phyloP scores from a whole-genome alignment of 768 basidiomycete genomes.

The Amanita jacksonii region DNA sequence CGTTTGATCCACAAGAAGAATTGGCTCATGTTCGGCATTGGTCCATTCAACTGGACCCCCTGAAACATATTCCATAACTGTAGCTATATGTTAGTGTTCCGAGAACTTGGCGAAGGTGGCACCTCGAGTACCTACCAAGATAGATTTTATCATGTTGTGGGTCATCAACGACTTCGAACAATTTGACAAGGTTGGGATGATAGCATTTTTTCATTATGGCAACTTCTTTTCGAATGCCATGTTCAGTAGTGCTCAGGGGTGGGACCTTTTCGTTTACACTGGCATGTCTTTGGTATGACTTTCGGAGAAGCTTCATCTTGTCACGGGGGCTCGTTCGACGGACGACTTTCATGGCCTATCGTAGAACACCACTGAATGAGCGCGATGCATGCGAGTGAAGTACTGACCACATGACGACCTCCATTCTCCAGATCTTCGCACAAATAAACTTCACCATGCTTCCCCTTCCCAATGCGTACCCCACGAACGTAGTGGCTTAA shows the following conservation, averaged over 20 bases:
- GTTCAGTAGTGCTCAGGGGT: slow-evolving; percentile 49
- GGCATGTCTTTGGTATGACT: slow-evolving; percentile 26
- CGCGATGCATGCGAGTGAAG: slow-evolving; percentile 14
- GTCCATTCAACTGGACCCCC: slow-evolving; percentile 35
- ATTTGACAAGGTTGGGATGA: slow-evolving; percentile 68
- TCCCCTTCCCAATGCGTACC: slow-evolving; percentile 28
- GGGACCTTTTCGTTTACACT: slow-evolving; percentile 13
- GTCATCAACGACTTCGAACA: slow-evolving; percentile 89
- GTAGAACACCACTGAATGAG: neutral
- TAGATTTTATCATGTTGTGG: slow-evolving; percentile 72
- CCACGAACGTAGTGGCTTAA: slow-evolving; percentile 64
- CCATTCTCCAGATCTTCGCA: slow-evolving; percentile 32
- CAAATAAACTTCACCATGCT: slow-evolving; percentile 62
- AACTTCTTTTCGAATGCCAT: slow-evolving; percentile 77
- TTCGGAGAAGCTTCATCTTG: slow-evolving; percentile 46
- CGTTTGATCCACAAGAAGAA: slow-evolving; percentile 26
- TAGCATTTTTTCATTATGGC: slow-evolving; percentile 87
- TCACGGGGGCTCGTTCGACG: slow-evolving; percentile 56
- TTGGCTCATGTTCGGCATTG: slow-evolving; percentile 20
- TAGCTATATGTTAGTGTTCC: neutral
- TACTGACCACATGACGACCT: slow-evolving; percentile 33
- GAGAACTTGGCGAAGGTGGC: neutral
- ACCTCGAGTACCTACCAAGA: slow-evolving; percentile 47
- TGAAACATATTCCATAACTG: slow-evolving; percentile 34
- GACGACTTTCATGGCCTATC: slow-evolving; percentile 64